Conservation (phyloP, 179 eudicot species). For the Beta corolliflora region DNA sequence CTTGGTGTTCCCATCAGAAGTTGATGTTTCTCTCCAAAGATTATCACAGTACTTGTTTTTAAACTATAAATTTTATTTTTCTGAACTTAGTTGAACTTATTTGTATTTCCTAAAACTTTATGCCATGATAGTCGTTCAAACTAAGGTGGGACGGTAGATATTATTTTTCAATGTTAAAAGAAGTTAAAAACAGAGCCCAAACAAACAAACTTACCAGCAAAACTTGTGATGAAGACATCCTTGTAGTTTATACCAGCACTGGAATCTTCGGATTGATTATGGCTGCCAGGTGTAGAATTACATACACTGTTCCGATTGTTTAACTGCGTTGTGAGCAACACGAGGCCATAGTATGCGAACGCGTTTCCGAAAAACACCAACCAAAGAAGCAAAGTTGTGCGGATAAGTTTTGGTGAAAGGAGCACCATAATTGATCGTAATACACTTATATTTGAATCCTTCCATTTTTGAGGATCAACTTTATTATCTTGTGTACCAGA, state of each 20-base stretch:
- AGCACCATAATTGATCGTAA: slow-evolving; percentile 43
- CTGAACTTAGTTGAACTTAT: too few relatives aligned
- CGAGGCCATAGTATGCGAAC: slow-evolving; percentile 78
- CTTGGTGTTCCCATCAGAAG: too few relatives aligned
- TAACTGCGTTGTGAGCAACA: slow-evolving; percentile 65
- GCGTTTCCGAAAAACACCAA: slow-evolving; percentile 65
- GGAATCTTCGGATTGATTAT: slow-evolving; percentile 17
- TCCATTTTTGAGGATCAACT: slow-evolving; percentile 16
- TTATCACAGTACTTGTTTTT: too few relatives aligned
- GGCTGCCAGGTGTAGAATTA: neutral
- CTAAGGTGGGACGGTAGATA: too few relatives aligned
- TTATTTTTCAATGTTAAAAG: too few relatives aligned
- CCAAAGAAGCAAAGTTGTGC: slow-evolving; percentile 69
- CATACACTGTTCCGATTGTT: slow-evolving; percentile 55
- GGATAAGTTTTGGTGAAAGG: slow-evolving; percentile 52
- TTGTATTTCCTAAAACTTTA: too few relatives aligned
- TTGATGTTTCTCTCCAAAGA: too few relatives aligned
- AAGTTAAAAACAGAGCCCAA: neutral
- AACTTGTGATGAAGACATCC: slow-evolving; percentile 74
- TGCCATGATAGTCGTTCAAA: too few relatives aligned
- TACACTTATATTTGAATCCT: slow-evolving; percentile 31
- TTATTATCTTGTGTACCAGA: neutral
- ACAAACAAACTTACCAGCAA: slow-evolving; percentile 53
- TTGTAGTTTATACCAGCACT: slow-evolving; percentile 44
- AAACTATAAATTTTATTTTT: too few relatives aligned